phyloP scores from a whole-genome alignment of 208 protist species.

The Trypanosoma boissoni region DNA sequence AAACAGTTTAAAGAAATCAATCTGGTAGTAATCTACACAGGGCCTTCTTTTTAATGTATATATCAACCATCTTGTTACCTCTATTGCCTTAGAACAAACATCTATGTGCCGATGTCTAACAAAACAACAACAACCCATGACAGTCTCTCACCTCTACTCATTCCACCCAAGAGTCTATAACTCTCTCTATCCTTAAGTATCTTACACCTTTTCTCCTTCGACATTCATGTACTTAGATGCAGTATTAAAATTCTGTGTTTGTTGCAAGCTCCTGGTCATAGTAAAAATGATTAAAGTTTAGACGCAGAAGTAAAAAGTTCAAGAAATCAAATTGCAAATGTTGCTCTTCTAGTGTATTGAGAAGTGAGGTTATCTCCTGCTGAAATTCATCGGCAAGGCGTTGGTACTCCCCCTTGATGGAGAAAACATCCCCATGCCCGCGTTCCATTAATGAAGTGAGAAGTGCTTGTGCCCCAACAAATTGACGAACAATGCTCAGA shows the following conservation, averaged over 20 bases:
- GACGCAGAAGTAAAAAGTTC: constrained; percentile 65
- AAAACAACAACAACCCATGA: no score
- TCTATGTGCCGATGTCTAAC: no score
- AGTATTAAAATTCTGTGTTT: constrained; percentile 55
- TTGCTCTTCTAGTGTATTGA: constrained; percentile 64
- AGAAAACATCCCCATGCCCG: constrained; percentile 48
- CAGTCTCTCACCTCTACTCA: no score
- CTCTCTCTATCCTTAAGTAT: no score
- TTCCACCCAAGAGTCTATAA: no score
- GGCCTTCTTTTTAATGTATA: no score
- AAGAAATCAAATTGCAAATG: constrained; percentile 70
- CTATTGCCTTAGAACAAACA: no score
- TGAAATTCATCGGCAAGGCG: constrained; percentile 57
- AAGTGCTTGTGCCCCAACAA: constrained; percentile 55
- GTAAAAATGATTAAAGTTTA: constrained; percentile 76
- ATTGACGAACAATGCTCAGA: constrained; percentile 52
- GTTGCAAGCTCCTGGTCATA: constrained; percentile 33
- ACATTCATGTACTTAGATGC: no score
- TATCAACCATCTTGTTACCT: no score
- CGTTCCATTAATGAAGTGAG: constrained; percentile 59
- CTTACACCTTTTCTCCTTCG: no score
- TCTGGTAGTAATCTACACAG: no score
- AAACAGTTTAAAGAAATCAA: no score
- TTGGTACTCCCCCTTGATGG: constrained; percentile 56
- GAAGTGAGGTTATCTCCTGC: constrained; percentile 52